Evolutionary conservation across 345 rosid species (phyloP), one percentile per base, ranked within the genome.

Genomic region (Eucalyptus viminalis): DNA sequence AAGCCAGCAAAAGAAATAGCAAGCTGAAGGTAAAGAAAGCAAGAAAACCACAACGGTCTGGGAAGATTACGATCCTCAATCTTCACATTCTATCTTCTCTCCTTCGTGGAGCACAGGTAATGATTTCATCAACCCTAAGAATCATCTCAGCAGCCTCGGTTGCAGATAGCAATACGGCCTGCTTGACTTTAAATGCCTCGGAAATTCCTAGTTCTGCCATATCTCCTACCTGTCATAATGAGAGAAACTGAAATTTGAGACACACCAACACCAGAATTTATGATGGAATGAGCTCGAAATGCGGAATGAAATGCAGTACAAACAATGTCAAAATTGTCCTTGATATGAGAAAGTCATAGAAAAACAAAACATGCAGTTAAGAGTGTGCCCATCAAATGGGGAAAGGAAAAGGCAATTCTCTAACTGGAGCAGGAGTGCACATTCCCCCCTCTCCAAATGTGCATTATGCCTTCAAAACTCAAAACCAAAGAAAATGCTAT

Each of bases 151-250:
- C 95, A 76, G 99, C 99, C 93, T 97, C 99, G 5, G 99, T 97
- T 86, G 99, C 99, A 9, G 99, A 97, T 27, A 96, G 96, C 91
- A 97, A 86, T 87, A 97, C 93, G 17, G 99, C 99, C 89, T 96
- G 99, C 95, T 97, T 97, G 72, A 97, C 99, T 93, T 97, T 98
- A 93, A 97, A 98, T 40, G 99, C 89, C 92, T 98, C 99, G 31
- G 93, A 96, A 90, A 97, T 96, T 60, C 99, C 99, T 81, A 92
- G 92, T 93, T 95, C 95, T 40, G 94, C 95, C 99, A 97, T 96
- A 91, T 95, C 93, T 89, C 99, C 99, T 4, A 96, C 96, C 99
- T 98, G 95, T 87, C 72, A 44, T 44, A 15, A 25, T 4, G n/a
- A 45, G 51, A 43, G 14, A 34, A 4, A 50, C 22, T 65, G 67